Base-by-base conservation (phyloP, 306 rosid species). In the Adenanthera pavonina region DNA sequence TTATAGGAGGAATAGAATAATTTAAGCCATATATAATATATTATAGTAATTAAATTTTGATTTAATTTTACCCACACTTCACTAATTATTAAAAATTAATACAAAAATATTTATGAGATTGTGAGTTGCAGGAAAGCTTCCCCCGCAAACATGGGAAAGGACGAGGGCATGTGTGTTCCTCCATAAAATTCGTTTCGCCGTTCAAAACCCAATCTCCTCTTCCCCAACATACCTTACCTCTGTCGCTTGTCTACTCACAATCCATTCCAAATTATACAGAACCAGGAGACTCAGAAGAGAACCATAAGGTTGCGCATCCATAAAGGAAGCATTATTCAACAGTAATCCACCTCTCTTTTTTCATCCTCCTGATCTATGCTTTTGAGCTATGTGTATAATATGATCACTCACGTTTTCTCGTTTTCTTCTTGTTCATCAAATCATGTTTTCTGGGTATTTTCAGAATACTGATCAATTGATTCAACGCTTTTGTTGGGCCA, bases 141-240 rank as follows among this genome's bases (percentile, higher is more conserved):
- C 40, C 41, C 68, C 41, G 68, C 68, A 61, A 61, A 61, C 68
- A 33, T 10, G 68, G 68, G 68, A 5, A 11, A 33, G 68, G n/a
- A 13, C 10, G 68, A 61, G 40, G n/a, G 7, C 66, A 8, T 61
- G 68, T 61, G 41, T 12, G 68, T 61, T 61, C 41, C 68, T 33
- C 68, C 68, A 61, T 61, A 13, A 61, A 61, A 30, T 61, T 61
- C 68, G 68, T 61, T 33, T 61, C 40, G 2, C 41, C 30, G 8
- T 61, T 33, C 41, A 61, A 61, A 61, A 61, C 13, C 8, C 68
- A 61, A 61, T 15, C 41, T 38, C 33, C 41, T 61, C 41, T 61
- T 33, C 3, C 41, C 60, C 30, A 0, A 16, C 56, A 2, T 56
- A 13, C 13, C 62, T 1, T 20, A 5, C 20, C 34, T 20, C 65